phyloP scores from a whole-genome alignment of 2,329 filamentous ascomycete species.

The Penicillium sp. region DNA sequence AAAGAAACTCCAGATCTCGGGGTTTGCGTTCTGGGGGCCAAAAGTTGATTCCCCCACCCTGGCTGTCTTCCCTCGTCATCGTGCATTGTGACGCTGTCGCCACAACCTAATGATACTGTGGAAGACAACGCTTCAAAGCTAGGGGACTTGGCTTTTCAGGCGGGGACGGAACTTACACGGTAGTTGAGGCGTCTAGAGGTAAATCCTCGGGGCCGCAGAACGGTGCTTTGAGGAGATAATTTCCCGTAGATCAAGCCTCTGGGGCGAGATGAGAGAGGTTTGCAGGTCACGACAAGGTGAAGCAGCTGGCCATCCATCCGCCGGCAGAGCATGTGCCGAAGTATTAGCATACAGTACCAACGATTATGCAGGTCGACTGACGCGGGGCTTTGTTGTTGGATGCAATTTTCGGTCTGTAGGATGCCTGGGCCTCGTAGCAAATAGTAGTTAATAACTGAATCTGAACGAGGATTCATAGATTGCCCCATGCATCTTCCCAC shows the following conservation, averaged over 20 bases:
- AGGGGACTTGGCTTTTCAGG: neutral
- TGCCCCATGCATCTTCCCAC: neutral
- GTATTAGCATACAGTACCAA: neutral
- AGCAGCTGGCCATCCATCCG: neutral
- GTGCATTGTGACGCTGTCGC: neutral
- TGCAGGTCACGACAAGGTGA: neutral
- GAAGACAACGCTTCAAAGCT: neutral
- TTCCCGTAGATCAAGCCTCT: neutral
- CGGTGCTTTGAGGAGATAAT: neutral
- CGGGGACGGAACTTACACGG: neutral
- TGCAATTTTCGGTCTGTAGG: neutral
- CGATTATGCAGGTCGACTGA: neutral
- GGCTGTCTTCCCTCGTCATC: neutral
- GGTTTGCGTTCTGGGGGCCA: conserved; percentile 1
- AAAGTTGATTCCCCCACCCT: neutral
- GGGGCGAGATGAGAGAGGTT: neutral
- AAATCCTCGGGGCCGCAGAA: neutral
- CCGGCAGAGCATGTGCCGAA: neutral
- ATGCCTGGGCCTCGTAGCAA: neutral
- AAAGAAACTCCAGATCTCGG: neutral
- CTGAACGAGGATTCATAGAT: neutral
- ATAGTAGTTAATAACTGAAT: too few species aligned
- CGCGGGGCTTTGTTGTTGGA: neutral
- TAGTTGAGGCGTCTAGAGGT: neutral
- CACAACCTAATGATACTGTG: neutral